phyloP scores from a whole-genome alignment of 495 filamentous ascomycete species.

The Daldinia childiae region DNA sequence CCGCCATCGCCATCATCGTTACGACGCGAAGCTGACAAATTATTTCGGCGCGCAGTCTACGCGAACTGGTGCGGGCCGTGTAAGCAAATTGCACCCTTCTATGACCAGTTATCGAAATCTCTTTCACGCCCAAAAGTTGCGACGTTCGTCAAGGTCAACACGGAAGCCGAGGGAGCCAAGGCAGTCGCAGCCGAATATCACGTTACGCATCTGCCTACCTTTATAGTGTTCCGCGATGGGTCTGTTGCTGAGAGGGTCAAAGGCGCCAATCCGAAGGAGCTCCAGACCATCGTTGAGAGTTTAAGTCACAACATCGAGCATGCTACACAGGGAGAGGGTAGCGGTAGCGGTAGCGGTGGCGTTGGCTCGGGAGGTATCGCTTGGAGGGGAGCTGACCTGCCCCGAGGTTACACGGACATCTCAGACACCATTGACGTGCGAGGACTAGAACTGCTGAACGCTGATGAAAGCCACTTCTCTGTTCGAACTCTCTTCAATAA shows the following conservation, averaged over 20 bases:
- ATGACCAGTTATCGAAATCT: slow-evolving; percentile 76
- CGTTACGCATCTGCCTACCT: slow-evolving; percentile 83
- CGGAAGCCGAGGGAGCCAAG: slow-evolving; percentile 69
- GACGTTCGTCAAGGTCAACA: slow-evolving; percentile 88
- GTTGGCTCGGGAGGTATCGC: slow-evolving; percentile 52
- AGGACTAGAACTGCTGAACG: slow-evolving; percentile 87
- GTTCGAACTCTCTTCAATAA: slow-evolving; percentile 77
- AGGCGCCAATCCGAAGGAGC: slow-evolving; percentile 75
- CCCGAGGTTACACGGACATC: slow-evolving; percentile 84
- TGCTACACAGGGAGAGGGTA: slow-evolving; percentile 56
- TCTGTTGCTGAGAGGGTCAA: slow-evolving; percentile 69
- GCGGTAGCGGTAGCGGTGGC: slow-evolving; percentile 53
- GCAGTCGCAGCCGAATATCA: slow-evolving; percentile 75
- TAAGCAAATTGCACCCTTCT: slow-evolving; percentile 84
- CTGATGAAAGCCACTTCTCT: slow-evolving; percentile 72
- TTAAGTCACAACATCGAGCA: slow-evolving; percentile 74
- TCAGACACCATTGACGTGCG: slow-evolving; percentile 80
- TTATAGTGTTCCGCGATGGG: slow-evolving; percentile 87
- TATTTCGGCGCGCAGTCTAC: slow-evolving; percentile 68
- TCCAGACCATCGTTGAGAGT: slow-evolving; percentile 74
- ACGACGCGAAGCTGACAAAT: slow-evolving; percentile 42
- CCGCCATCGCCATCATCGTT: slow-evolving; percentile 29
- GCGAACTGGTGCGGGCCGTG: slow-evolving; percentile 89
- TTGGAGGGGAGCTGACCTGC: slow-evolving; percentile 79
- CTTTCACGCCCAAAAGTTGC: slow-evolving; percentile 77